Base-by-base conservation (phyloP, 169 alveolate species). In the Fabrea salina region DNA sequence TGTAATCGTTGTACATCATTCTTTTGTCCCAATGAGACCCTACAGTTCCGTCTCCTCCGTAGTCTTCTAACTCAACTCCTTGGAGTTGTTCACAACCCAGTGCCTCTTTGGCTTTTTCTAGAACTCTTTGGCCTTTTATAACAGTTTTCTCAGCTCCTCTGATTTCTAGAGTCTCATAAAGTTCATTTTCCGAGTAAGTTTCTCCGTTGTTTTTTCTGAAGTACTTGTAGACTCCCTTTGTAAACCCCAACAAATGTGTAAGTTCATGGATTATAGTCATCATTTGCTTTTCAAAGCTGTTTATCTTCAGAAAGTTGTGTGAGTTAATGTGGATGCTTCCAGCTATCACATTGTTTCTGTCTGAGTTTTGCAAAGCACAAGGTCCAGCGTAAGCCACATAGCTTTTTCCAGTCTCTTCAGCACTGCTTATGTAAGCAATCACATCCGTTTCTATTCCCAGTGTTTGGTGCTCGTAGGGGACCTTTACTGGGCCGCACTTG, bases 1-100 rank as follows among this genome's bases (percentile, higher is more conserved):
- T 87, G 57, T 76, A 81, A 67, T 87, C 93, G n/a, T 82, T 77
- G 39, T 61, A 59, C 35, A 87, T 35, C 37, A 77, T 19, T 43
- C 79, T 33, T 75, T 75, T 80, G 70, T 83, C 88, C 83, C 88
- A 84, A 66, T 87, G 89, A 5, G 86, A 71, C 13, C 85, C 86
- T n/a, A 84, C 87, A 32, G 86, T 71, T 41, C 89, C 89, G 13
- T 50, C 25, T 3, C 87, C 84, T 32, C 87, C 88, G 37, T 54
- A 50, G 50, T 87, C 57, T 81, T 87, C 93, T 51, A 83, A 43
- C 22, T 58, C 83, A 5, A 84, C 75, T 39, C 87, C 93, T 27
- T 22, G 50, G 5, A 84, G 19, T 57, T 61, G 30, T 0, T 78
- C 53, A 39, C 93, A 87, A 47, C 50, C 64, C 47, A 68, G 84